These are phyloP conservation scores for Paspalum vaginatum DNA, from an alignment of 176 grass and related monocot species.

Conservation along the genomic window DNA sequence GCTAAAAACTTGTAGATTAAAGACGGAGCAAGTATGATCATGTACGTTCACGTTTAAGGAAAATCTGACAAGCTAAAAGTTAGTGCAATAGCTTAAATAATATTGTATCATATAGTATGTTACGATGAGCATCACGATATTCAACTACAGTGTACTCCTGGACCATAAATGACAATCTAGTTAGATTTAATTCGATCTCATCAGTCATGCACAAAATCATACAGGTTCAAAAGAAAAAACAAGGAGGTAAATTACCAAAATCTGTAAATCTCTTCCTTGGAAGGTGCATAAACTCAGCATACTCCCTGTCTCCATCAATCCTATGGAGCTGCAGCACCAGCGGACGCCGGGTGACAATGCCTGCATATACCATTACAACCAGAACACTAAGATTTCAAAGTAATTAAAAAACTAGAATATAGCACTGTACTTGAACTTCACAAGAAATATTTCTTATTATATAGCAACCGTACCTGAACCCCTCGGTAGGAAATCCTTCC, in stretches of 20 bases:
- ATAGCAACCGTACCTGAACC: constrained; percentile 75
- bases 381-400: background rate
- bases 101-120: background rate
- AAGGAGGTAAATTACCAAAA: constrained; percentile 63
- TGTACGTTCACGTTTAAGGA: constrained; percentile 1
- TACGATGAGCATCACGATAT: background rate
- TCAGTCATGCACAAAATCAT: background rate
- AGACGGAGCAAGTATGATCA: background rate
- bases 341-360: constrained; percentile 93
- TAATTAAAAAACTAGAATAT: constrained; percentile 10
- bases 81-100: constrained; percentile 10
- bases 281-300: constrained; percentile 97
- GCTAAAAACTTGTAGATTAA: background rate
- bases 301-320: constrained; percentile 83
- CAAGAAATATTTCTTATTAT: background rate
- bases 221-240: background rate
- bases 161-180: background rate
- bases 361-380: constrained; percentile 49
- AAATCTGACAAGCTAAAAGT: constrained; percentile 9
- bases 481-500: constrained; percentile 95
- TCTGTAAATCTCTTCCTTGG: constrained; percentile 93
- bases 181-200: background rate
- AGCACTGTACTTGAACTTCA: background rate
- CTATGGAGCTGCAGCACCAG: constrained; percentile 95
- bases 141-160: background rate